These are phyloP conservation scores for Fusarium lateritium DNA, from an alignment of 2,329 filamentous ascomycete species.

Conservation along the genomic window DNA sequence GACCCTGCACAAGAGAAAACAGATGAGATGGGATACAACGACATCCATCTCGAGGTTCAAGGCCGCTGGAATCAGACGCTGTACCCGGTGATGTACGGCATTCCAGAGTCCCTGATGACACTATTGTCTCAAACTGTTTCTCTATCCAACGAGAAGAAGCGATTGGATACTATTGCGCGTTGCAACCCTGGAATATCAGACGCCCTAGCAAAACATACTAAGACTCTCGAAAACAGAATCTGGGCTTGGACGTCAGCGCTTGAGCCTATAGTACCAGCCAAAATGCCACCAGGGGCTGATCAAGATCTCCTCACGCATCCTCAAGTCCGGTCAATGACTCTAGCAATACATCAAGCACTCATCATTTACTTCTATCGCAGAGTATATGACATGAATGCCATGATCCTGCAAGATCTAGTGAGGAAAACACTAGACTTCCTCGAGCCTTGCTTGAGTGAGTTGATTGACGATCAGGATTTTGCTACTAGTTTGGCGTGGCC, in stretches of 20 bases:
- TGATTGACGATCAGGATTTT: conserved; percentile 55
- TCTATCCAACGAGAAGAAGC: conserved; percentile 59
- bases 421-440: conserved; percentile 55
- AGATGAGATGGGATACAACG: conserved; percentile 59
- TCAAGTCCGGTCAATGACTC: conserved; percentile 39
- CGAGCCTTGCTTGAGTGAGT: conserved; percentile 51
- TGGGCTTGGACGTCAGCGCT: conserved; percentile 49
- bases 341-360: conserved; percentile 60
- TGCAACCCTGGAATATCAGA: conserved; percentile 46
- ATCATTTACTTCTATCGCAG: conserved; percentile 63
- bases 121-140: conserved; percentile 60
- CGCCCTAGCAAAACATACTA: conserved; percentile 49
- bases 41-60: conserved; percentile 60
- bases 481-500: conserved; percentile 59
- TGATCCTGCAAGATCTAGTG: conserved; percentile 58
- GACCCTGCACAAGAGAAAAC: conserved; percentile 49
- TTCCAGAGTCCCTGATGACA: conserved; percentile 59
- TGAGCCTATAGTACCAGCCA: conserved; percentile 19
- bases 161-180: conserved; percentile 43
- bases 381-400: conserved; percentile 56
- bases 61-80: conserved; percentile 58
- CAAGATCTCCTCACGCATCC: conserved; percentile 42
- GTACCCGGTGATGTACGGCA: conserved; percentile 61
- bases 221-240: conserved; percentile 52
- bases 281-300: neutral